Evolutionary conservation across 2,329 filamentous ascomycete genomes (phyloP), one percentile per base, ranked within the genome.

Genomic region (Aureobasidium zeae): DNA sequence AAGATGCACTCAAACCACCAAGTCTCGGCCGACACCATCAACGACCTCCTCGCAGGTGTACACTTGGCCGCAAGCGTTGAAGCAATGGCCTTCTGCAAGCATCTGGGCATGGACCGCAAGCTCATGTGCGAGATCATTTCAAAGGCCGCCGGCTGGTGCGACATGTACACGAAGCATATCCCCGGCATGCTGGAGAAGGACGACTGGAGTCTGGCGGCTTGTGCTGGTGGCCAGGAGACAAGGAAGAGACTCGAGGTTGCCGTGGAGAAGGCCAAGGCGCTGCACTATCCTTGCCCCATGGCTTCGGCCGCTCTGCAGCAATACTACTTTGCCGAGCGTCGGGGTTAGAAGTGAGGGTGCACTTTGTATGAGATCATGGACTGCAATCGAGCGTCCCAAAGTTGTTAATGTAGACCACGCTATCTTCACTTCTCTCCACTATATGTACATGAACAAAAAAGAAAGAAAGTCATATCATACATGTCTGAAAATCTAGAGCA

Each of bases 61-160:
- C 69, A 71, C 48, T 63, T 71, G n/a, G 65, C 66, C 8, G 66
- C 68, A 0, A 65, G 67, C 1, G 65, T 70, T 0, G 69, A 72
- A 49, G 68, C 65, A 8, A 62, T 72, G 51, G 57, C 64, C 0
- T 71, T 71, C 51, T 69, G 68, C 36, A 62, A 63, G 10, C 54
- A 63, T 36, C 61, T 72, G 4, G 62, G 64, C 0, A 62, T 70
- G 13, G 66, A 70, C 49, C 55, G 69, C 24, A 54, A 58, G 42
- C 59, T 64, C 45, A 69, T 71, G 58, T 66, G 63, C 50, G 62
- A 63, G 9, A 64, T 71, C 36, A 68, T 71, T 32, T 59, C 58
- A 34, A 65, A 69, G 47, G 69, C 69, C 3, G 69, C 69, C 0
- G 69, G 69, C 2, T 64, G 62, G 42, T 69, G 63, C 47, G 61